Evolutionary conservation across 176 grass and related monocot genomes (phyloP), one percentile per base, ranked within the genome.

Genomic region (Lolium rigidum): DNA sequence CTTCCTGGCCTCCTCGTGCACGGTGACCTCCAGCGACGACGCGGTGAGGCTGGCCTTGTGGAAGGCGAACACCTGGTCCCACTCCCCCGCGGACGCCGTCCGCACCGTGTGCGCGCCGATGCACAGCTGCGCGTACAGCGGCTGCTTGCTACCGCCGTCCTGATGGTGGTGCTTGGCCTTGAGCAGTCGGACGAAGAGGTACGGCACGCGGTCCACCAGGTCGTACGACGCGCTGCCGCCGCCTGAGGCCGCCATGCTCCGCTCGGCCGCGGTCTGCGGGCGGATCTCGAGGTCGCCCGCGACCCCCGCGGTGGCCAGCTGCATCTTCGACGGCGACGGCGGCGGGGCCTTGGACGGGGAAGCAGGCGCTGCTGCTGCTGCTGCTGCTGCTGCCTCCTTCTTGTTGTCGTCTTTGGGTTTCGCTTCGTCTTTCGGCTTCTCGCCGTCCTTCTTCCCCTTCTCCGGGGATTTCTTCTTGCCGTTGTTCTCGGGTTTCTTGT

Each of bases 61-160:
- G 85, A 99, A 99, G 5, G 97, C 94, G 65, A 99, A 99, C 37
- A 99, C 97, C 60, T 94, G 97, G 63, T 99, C 94, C 97, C 97
- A 99, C 89, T 96, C 94, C 1, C 86, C 86, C 20, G 85, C 57
- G 7, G 3, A 6, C 6, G 60, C 82, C 15, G 97, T 99, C 22
- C 77, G 77, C 74, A 99, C 97, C n/a, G 74, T 86, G 85, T 96
- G 94, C 17, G 82, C 91, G 80, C 97, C 97, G 80, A 96, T 87
- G 58, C 88, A 79, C 38, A 99, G 83, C 79, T 96, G 91, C 12
- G 92, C 88, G 87, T 96, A 90, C 18, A 90, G 74, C 1, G 81
- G 83, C 48, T 58, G 89, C 52, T 47, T 79, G 62, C 71, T 63
- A 1, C 69, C 74, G 46, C 77, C 74, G 6, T 82, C 87, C 0